These are phyloP conservation scores for Monosporascus sp. DNA, from an alignment of 2,329 filamentous ascomycete genomes.

Conservation along the genomic window DNA sequence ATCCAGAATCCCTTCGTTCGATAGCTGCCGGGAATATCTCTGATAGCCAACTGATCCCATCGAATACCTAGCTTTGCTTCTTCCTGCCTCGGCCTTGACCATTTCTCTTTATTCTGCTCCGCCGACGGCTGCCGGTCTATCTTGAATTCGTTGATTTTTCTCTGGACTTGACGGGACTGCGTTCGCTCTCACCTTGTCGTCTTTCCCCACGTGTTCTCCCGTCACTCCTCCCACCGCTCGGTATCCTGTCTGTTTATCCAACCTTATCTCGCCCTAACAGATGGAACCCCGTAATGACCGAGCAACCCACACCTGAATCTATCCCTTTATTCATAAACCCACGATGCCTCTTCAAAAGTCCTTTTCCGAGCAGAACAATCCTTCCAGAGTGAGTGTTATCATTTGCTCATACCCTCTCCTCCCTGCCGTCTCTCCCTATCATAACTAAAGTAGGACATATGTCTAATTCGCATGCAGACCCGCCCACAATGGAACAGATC, in stretches of 20 bases:
- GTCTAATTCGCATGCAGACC: constrained; percentile 9
- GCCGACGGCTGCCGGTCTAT: too few relatives aligned
- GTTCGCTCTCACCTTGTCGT: too few relatives aligned
- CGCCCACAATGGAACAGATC: constrained; percentile 48
- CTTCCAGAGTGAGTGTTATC: constrained; percentile 21
- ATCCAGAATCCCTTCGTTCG: too few relatives aligned
- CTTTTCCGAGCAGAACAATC: constrained; percentile 34
- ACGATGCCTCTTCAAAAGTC: constrained; percentile 38
- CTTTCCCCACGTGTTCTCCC: too few relatives aligned
- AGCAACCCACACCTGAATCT: constrained; percentile 4
- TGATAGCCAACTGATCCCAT: too few relatives aligned
- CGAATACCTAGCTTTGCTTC: too few relatives aligned
- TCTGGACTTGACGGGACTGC: too few relatives aligned
- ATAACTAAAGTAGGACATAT: not conserved
- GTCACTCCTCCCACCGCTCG: not conserved
- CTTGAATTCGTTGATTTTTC: too few relatives aligned
- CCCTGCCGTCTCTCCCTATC: not conserved
- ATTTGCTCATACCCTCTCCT: not conserved
- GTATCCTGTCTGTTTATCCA: not conserved
- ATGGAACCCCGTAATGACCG: not conserved
- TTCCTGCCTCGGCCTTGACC: too few relatives aligned
- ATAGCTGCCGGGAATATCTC: too few relatives aligned
- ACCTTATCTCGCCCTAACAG: not conserved
- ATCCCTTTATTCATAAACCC: constrained; percentile 10
- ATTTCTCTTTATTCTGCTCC: too few relatives aligned